These are phyloP conservation scores for Nannochloropsis gaditana DNA, from an alignment of 108 stramenopile genomes.

Conservation along the genomic window DNA sequence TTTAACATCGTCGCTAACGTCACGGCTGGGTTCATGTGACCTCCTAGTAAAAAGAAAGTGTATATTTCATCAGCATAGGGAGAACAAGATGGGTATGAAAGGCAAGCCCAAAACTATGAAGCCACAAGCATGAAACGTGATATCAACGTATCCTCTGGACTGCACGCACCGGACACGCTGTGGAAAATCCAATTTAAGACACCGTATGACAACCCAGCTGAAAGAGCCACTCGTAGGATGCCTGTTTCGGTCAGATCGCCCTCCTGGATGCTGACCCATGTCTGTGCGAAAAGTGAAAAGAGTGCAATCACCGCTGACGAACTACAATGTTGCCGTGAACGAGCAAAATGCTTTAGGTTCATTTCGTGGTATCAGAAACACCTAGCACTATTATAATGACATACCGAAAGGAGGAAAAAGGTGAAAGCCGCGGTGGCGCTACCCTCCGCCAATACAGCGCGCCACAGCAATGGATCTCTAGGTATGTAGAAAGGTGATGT, in stretches of 20 bases:
- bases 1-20: not conserved
- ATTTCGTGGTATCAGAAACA: too few species aligned
- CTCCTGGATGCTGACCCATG: not conserved
- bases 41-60: not conserved
- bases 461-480: not conserved
- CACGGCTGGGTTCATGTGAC: not conserved
- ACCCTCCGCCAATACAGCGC: not conserved
- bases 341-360: too few species aligned
- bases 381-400: not conserved
- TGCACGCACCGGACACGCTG: not conserved
- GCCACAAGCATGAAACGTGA: too few species aligned
- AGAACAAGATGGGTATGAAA: too few species aligned
- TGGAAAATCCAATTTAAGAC: not conserved
- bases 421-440: not conserved
- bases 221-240: not conserved
- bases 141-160: too few species aligned
- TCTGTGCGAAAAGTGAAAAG: not conserved
- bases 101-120: too few species aligned
- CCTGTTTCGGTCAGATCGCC: not conserved
- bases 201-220: not conserved
- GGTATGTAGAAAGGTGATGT: not conserved
- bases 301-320: too few species aligned
- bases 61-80: too few species aligned
- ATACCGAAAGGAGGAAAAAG: not conserved
- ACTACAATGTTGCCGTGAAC: too few species aligned